Base-by-base conservation (phyloP, 1,139 yeast genomes). In the Suhomyces bribrorum region DNA sequence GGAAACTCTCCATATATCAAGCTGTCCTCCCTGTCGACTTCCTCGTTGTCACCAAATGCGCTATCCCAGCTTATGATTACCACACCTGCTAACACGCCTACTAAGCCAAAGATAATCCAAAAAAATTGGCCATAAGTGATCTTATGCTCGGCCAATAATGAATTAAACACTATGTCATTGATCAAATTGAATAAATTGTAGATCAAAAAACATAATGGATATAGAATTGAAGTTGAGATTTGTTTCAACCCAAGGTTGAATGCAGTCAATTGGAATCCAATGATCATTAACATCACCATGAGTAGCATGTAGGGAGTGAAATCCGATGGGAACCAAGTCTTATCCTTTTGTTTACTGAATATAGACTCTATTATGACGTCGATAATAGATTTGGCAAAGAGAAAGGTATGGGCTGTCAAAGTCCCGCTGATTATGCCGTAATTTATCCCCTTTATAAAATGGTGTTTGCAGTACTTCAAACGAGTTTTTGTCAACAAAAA, bases 161-260 rank as follows among this genome's bases (percentile, higher is more conserved):
- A 80, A 47, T 81, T 67, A 57, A 77, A 87, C 4, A 80, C 69
- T 42, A 87, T 61, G 29, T 89, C 92, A 56, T 88, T 89, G 41
- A 83, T 60, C 50, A 88, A 81, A 49, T 86, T 84, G 46, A 79
- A 70, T 40, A 86, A 64, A 61, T 87, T 89, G 69, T 84, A 89
- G 30, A 87, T 80, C 61, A 94, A 83, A 58, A 89, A 89, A 37
- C 90, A 86, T 46, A 89, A 67, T 0, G 96, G 96, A 54, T 88
- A 89, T 28, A 89, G 68, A 11, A 87, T 76, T 7, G 92, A 81
- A 0, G 96, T 87, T 37, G 90, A 81, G 31, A 85, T 76, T 47
- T 77, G 75, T 32, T 82, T 75, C 40, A 89, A 69, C 0, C 95
- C 96, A 49, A 79, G 69, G 59, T 88, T 87, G 46, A 88, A 75